These are phyloP conservation scores for Fusarium poae DNA, from an alignment of 2,329 filamentous ascomycete species.

Conservation along the genomic window DNA sequence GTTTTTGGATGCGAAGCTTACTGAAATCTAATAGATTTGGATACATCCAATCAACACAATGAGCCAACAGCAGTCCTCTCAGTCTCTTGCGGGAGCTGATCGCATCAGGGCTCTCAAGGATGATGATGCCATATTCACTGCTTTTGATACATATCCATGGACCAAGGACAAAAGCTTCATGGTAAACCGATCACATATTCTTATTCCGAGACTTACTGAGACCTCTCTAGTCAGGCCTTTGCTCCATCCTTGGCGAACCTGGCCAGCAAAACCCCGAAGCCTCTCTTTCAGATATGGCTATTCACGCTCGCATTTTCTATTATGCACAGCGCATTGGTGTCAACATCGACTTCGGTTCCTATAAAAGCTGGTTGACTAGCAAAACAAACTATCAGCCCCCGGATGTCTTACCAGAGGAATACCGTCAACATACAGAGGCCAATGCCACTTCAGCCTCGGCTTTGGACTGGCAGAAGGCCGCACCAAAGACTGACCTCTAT, in stretches of 20 bases:
- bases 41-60: slow-evolving; percentile 11
- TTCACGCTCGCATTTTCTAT: slow-evolving; percentile 77
- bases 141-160: slow-evolving; percentile 77
- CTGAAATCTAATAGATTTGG: slow-evolving; percentile 1
- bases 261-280: slow-evolving; percentile 57
- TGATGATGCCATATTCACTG: slow-evolving; percentile 64
- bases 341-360: slow-evolving; percentile 74
- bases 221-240: slow-evolving; percentile 65
- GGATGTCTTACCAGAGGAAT: slow-evolving; percentile 55
- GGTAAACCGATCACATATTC: slow-evolving; percentile 53
- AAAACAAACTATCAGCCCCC: slow-evolving; percentile 53
- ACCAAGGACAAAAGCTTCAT: slow-evolving; percentile 76
- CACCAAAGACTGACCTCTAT: slow-evolving; percentile 62
- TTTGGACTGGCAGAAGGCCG: slow-evolving; percentile 64
- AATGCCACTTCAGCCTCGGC: slow-evolving; percentile 27
- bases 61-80: slow-evolving; percentile 35
- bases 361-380: slow-evolving; percentile 72
- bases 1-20: slow-evolving; percentile 14
- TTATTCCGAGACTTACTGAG: not conserved
- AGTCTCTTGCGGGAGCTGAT: slow-evolving; percentile 51
- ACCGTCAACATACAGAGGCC: slow-evolving; percentile 37
- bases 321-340: slow-evolving; percentile 65
- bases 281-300: slow-evolving; percentile 69
- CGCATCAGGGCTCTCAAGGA: slow-evolving; percentile 57
- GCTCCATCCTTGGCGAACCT: slow-evolving; percentile 72